phyloP scores from a whole-genome alignment of 768 basidiomycete genomes.

The Tricholoma sp. region DNA sequence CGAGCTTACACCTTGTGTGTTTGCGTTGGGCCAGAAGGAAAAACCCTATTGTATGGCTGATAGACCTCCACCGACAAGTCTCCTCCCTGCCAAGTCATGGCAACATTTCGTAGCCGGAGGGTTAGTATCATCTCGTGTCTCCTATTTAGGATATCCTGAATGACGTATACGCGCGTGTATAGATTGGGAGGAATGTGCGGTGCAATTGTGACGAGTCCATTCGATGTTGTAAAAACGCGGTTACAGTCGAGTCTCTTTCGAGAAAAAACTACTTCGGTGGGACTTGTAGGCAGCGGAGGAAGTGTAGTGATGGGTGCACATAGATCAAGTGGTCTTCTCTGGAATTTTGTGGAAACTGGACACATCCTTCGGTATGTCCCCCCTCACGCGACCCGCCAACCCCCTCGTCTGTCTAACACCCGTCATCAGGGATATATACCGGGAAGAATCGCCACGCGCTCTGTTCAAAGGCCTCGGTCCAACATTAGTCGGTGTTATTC shows the following conservation, averaged over 20 bases:
- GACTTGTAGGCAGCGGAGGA: constrained; percentile 33
- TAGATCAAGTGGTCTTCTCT: constrained; percentile 56
- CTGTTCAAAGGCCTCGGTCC: constrained; percentile 94
- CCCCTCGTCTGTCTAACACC: background rate
- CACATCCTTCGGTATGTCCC: constrained; percentile 70
- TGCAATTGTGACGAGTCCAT: constrained; percentile 92
- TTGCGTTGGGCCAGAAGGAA: background rate
- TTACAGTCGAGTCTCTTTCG: constrained; percentile 86
- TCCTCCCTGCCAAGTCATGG: constrained; percentile 74
- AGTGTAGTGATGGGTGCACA: constrained; percentile 34
- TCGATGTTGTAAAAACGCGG: constrained; percentile 98
- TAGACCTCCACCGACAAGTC: constrained; percentile 25
- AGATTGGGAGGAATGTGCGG: constrained; percentile 98
- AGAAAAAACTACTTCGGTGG: constrained; percentile 33
- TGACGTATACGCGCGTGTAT: background rate
- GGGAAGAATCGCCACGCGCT: constrained; percentile 81
- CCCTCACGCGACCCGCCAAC: background rate
- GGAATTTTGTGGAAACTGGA: constrained; percentile 93
- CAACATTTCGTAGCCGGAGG: constrained; percentile 84
- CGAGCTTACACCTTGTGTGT: background rate
- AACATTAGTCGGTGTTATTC: constrained; percentile 90
- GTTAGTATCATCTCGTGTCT: constrained; percentile 38
- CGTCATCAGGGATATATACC: constrained; percentile 69
- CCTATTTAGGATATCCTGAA: background rate
- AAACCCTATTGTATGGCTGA: constrained; percentile 14